A percentile compares a stretch with the other conserved stretches of the same genome.
Conservation (phyloP, 164 flowering plant genomes). For the Magnolia changhungtana region DNA sequence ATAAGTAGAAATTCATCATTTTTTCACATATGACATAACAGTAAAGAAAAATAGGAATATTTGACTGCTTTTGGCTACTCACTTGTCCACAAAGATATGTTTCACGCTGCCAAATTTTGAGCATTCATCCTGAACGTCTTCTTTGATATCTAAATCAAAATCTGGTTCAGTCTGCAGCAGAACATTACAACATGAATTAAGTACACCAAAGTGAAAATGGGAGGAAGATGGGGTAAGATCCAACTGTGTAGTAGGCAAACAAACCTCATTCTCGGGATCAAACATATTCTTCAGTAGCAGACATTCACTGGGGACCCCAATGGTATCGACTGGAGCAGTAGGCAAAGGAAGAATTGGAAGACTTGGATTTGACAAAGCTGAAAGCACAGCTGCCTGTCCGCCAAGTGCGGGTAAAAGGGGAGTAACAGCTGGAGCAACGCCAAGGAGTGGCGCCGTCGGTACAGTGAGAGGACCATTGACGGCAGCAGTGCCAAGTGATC, state of each 20-base stretch:
- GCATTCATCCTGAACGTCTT: conserved; percentile 79
- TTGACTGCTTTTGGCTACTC: conserved; percentile 19
- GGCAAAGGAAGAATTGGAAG: conserved; percentile 32
- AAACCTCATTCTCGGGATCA: conserved; percentile 79
- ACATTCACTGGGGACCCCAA: conserved; percentile 87
- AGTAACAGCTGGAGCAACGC: conserved; percentile 36
- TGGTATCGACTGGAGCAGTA: conserved; percentile 45
- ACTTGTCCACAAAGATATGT: conserved; percentile 86
- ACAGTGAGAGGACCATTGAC: conserved; percentile 30
- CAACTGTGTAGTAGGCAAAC: conserved; percentile 9
- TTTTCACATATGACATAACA: too few relatives aligned
- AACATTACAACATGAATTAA: conserved; percentile 3
- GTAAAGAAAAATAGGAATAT: too few relatives aligned
- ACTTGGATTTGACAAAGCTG: conserved; percentile 44
- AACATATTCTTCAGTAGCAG: conserved; percentile 85
- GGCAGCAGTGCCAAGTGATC: conserved; percentile 35
- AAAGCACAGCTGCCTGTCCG: conserved; percentile 36
- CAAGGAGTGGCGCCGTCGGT: conserved; percentile 42
- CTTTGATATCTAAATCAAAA: conserved; percentile 89
- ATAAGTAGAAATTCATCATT: too few relatives aligned
- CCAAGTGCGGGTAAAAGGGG: conserved; percentile 36
- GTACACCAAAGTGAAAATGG: neutral
- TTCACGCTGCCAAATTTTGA: conserved; percentile 63
- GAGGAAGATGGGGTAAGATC: neutral
- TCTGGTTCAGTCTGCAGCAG: conserved; percentile 70